These are phyloP conservation scores for Leptographium wingfieldii DNA, from an alignment of 2,329 filamentous ascomycete species.

Conservation along the genomic window DNA sequence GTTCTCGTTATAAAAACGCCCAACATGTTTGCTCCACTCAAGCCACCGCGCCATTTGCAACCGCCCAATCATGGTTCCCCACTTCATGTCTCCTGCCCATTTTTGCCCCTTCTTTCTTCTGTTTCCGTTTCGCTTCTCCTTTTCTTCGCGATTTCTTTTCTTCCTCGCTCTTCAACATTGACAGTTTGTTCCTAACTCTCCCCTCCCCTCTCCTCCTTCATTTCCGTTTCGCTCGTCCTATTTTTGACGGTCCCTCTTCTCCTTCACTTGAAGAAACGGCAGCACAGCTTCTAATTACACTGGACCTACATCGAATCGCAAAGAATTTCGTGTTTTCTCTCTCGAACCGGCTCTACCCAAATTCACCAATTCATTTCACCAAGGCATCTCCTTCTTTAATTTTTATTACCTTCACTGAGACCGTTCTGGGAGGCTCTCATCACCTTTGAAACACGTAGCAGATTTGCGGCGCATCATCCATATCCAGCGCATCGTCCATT, in stretches of 20 bases:
- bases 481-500: not conserved
- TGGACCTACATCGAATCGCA: not conserved
- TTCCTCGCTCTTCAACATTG: not conserved
- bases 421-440: slow-evolving; percentile 1
- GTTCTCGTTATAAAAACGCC: slow-evolving; percentile 1
- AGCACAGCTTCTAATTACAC: slow-evolving; percentile 1
- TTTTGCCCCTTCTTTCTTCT: slow-evolving; percentile 5
- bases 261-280: slow-evolving; percentile 2
- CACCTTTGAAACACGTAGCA: not conserved
- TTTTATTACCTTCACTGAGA: not conserved
- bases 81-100: not conserved
- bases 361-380: not conserved
- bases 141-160: slow-evolving; percentile 1
- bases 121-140: not conserved
- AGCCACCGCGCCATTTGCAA: not conserved
- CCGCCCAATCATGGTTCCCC: not conserved
- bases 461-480: not conserved
- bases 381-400: not conserved
- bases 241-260: slow-evolving; percentile 1
- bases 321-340: not conserved
- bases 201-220: slow-evolving; percentile 5
- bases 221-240: slow-evolving; percentile 17
- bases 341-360: not conserved
- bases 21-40: not conserved
- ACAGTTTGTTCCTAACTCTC: not conserved